Percentiles rank a stretch among this genome's conserved stretches.
Conservation (phyloP, 805 yeast genomes). For the Kockiozyma suomiensis region DNA sequence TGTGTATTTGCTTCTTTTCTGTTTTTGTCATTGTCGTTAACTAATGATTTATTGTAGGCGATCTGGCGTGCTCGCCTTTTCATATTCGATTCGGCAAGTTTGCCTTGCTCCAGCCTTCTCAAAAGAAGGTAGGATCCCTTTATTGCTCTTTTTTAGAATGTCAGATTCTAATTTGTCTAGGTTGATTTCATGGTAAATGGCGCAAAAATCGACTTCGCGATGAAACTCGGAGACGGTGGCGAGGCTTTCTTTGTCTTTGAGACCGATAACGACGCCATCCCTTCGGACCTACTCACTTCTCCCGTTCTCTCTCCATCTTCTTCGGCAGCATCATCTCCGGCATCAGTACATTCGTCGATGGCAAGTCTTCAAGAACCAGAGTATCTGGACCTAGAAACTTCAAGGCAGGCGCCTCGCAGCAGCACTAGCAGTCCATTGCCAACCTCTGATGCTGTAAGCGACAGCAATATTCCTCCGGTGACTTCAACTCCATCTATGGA, state of each 20-base stretch:
- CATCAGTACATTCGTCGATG: constrained; percentile 23
- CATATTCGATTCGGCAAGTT: constrained; percentile 96
- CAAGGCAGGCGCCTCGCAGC: background rate
- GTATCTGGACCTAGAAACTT: constrained; percentile 48
- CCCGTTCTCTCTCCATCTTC: constrained; percentile 77
- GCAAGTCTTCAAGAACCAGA: constrained; percentile 51
- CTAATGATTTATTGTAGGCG: constrained; percentile 43
- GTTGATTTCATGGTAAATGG: constrained; percentile 89
- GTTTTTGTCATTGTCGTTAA: background rate
- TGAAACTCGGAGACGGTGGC: constrained; percentile 97
- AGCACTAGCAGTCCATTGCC: constrained; percentile 16
- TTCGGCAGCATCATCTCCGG: constrained; percentile 43
- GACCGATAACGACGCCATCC: constrained; percentile 64
- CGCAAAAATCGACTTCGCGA: constrained; percentile 75
- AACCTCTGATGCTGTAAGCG: constrained; percentile 29
- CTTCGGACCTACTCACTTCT: constrained; percentile 77
- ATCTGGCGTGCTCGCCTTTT: constrained; percentile 89
- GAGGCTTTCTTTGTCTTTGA: constrained; percentile 98
- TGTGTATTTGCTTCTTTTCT: constrained; percentile 7
- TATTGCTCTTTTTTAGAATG: background rate
- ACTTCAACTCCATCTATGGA: constrained; percentile 3
- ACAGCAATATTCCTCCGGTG: constrained; percentile 33
- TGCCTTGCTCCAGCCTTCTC: constrained; percentile 88
- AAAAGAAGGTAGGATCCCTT: constrained; percentile 63
- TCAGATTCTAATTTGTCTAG: constrained; percentile 12